These are phyloP conservation scores for Leptomonas pyrrhocoris DNA, from an alignment of 208 protist genomes.

Conservation along the genomic window DNA sequence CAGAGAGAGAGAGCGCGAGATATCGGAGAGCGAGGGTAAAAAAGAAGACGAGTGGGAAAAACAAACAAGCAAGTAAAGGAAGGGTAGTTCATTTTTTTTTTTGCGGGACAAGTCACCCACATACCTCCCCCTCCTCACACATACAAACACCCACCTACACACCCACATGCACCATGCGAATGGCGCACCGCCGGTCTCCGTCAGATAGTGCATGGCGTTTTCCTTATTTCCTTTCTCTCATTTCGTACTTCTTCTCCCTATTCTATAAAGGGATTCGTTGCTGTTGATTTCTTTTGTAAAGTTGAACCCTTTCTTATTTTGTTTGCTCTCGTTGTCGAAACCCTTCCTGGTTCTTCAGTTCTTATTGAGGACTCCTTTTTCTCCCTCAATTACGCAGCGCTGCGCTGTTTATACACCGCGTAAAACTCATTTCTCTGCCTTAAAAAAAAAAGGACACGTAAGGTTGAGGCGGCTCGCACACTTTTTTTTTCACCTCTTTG, in stretches of 20 bases:
- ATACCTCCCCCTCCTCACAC: too few species aligned
- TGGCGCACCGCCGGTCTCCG: too few species aligned
- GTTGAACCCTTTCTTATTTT: neutral
- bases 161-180: too few species aligned
- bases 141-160: too few species aligned
- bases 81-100: neutral
- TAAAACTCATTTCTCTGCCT: too few species aligned
- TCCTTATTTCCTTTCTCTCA: neutral
- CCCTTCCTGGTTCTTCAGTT: neutral
- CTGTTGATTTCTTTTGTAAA: constrained; percentile 15
- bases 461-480: too few species aligned
- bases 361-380: neutral
- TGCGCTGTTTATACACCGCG: constrained; percentile 6
- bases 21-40: too few species aligned
- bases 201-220: constrained; percentile 3
- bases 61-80: too few species aligned
- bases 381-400: neutral
- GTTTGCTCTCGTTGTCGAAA: neutral
- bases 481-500: constrained; percentile 1
- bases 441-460: too few species aligned
- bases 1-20: neutral
- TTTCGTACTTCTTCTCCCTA: neutral
- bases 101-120: too few species aligned
- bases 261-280: neutral
- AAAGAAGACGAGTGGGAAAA: too few species aligned